Conservation (phyloP, 1,139 yeast genomes). For the Pichia sp. region DNA sequence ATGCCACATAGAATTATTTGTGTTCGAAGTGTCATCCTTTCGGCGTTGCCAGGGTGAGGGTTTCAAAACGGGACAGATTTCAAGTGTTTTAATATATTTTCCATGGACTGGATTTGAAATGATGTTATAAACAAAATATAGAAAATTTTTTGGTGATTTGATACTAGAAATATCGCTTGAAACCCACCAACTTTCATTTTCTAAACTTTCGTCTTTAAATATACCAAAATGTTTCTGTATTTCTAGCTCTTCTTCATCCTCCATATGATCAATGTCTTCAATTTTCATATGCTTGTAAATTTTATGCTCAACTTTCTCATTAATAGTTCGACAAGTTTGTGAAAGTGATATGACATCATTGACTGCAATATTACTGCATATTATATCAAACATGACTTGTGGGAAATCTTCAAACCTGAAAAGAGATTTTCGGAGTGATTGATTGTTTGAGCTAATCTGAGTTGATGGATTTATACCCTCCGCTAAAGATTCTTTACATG, state of each 20-base stretch:
- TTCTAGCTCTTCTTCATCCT: conserved; percentile 15
- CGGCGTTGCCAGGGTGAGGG: conserved; percentile 12
- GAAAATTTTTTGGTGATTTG: conserved; percentile 11
- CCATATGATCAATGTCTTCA: conserved; percentile 10
- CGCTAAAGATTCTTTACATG: not conserved
- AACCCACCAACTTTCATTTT: conserved; percentile 15
- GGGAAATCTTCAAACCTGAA: conserved; percentile 8
- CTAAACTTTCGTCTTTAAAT: conserved; percentile 16
- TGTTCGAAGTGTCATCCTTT: conserved; percentile 7
- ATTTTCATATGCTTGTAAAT: conserved; percentile 13
- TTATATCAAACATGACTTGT: conserved; percentile 1
- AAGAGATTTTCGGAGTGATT: not conserved
- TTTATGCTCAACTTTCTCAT: conserved; percentile 5
- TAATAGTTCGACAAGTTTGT: conserved; percentile 6
- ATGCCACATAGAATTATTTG: conserved; percentile 13
- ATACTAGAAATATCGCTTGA: conserved; percentile 9
- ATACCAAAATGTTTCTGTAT: conserved; percentile 15
- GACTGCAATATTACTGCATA: conserved; percentile 12
- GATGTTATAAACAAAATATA: conserved; percentile 17
- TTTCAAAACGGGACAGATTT: conserved; percentile 14
- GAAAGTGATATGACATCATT: conserved; percentile 9
- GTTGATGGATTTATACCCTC: no score
- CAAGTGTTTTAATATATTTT: conserved; percentile 11
- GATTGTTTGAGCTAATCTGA: not conserved
- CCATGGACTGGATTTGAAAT: conserved; percentile 14